phyloP scores from a whole-genome alignment of 768 basidiomycete species.

The Austroboletus eburneus region DNA sequence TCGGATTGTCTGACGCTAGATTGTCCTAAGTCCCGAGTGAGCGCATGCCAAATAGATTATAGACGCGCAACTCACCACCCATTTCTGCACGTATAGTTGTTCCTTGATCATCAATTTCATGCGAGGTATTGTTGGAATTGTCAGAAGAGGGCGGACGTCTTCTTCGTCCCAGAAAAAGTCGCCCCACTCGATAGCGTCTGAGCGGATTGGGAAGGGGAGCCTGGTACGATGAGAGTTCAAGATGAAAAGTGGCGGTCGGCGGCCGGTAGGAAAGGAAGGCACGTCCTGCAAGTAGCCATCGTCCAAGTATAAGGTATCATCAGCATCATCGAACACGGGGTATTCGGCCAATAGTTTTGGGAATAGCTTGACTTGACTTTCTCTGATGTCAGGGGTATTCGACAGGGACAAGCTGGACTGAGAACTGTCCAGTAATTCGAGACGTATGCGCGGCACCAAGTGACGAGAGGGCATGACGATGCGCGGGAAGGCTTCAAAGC shows the following conservation, averaged over 20 bases:
- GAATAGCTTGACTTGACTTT: slow-evolving; percentile 9
- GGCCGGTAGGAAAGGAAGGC: slow-evolving; percentile 31
- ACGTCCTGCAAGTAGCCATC: slow-evolving; percentile 17
- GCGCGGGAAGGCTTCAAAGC: slow-evolving; percentile 4
- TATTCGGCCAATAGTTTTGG: slow-evolving; percentile 22
- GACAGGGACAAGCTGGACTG: slow-evolving; percentile 15
- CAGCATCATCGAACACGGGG: slow-evolving; percentile 14
- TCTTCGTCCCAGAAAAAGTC: slow-evolving; percentile 19
- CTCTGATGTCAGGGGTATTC: slow-evolving; percentile 26
- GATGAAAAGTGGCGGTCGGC: slow-evolving; percentile 27
- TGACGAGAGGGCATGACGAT: slow-evolving; percentile 16
- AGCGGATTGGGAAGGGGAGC: slow-evolving; percentile 21
- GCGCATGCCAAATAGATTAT: background rate
- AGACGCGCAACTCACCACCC: slow-evolving; percentile 29
- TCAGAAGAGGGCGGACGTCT: slow-evolving; percentile 12
- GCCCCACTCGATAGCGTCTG: slow-evolving; percentile 17
- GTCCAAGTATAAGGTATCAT: slow-evolving; percentile 7
- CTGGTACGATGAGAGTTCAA: slow-evolving; percentile 20
- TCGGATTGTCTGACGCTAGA: slow-evolving; percentile 12
- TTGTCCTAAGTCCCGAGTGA: slow-evolving; percentile 19
- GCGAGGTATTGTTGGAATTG: slow-evolving; percentile 34
- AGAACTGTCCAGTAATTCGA: slow-evolving; percentile 14
- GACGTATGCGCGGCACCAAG: slow-evolving; percentile 21
- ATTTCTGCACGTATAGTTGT: slow-evolving; percentile 30
- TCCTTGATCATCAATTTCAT: slow-evolving; percentile 34